Base-by-base conservation (phyloP, 2,329 filamentous ascomycete species). In the Venturia pyrina region DNA sequence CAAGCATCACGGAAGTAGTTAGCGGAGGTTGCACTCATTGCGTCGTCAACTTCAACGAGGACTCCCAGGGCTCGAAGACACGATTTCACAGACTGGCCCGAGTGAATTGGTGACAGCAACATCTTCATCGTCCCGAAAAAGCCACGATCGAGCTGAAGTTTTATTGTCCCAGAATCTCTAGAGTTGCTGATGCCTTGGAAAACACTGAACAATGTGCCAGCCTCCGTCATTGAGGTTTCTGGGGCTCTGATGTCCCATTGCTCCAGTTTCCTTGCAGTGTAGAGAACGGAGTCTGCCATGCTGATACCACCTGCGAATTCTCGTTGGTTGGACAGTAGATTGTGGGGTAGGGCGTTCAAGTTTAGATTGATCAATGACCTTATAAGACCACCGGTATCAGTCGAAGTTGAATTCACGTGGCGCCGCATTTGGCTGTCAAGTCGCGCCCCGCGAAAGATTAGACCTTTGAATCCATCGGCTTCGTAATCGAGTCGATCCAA, bases 211-310 rank as follows among this genome's bases (percentile, higher is more conserved):
- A 93, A 79, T 0, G 85, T 87, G 3, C 88, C 87, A 1, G 87
- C 81, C 65, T 88, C 85, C 40, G 85, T 87, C 15, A 82, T 79
- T 62, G 83, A 84, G 2, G 81, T 78, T 8, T 82, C 79, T 0
- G 92, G 90, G 0, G 87, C 87, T 17, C 90, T 89, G 24, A 98
- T 82, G 73, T 97, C 93, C 95, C 95, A 99, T 71, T 93, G 89
- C 70, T 95, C 92, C 19, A 98, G 80, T 69, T 89, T 89, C 67
- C 90, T 85, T 24, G 93, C 92, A 6, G 90, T 91, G 64, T 86
- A 84, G 69, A 96, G 89, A 64, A 91, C 91, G 68, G 84, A 89
- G 60, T 91, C 88, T 8, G 89, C 79, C 0, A 85, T 85, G 8
- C 82, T 77, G 1, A 83, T 80, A 4, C 83, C 83, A 37, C 80